Percentiles rank a stretch among this genome's conserved stretches.
phyloP scores from a whole-genome alignment of 495 filamentous ascomycete genomes.

The Hamigera avellanea region DNA sequence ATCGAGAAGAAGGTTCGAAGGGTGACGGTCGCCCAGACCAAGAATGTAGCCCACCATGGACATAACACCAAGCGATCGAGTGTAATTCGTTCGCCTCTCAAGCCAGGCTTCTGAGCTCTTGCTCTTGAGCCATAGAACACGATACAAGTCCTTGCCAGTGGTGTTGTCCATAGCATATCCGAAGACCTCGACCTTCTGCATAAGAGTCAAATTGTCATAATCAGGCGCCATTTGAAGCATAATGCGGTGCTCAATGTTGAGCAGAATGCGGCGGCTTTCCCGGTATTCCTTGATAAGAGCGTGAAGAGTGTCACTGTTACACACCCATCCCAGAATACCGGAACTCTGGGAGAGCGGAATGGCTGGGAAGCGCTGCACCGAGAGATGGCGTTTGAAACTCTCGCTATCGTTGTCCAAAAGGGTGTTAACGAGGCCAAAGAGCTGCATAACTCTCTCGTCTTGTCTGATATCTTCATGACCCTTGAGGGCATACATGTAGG shows the following conservation, averaged over 20 bases:
- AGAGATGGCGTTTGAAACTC: conserved; percentile 91
- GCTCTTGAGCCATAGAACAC: conserved; percentile 95
- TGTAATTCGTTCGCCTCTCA: conserved; percentile 94
- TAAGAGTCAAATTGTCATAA: conserved; percentile 93
- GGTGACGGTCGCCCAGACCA: conserved; percentile 90
- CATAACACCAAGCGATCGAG: conserved; percentile 94
- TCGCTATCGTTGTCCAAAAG: conserved; percentile 85
- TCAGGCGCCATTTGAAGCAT: conserved; percentile 99
- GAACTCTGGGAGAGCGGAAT: conserved; percentile 95
- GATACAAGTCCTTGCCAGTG: conserved; percentile 95
- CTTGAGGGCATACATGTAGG: conserved; percentile 83
- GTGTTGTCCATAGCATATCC: conserved; percentile 98
- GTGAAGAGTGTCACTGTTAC: conserved; percentile 92
- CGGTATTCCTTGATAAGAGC: conserved; percentile 94
- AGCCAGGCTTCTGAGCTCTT: conserved; percentile 98
- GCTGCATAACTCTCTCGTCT: conserved; percentile 98
- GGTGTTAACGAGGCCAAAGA: conserved; percentile 94
- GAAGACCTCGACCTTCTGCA: conserved; percentile 99
- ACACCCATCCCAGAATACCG: conserved; percentile 93
- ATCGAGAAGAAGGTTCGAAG: conserved; percentile 94
- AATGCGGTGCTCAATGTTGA: conserved; percentile 98
- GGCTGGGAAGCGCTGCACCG: conserved; percentile 87
- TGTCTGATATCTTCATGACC: conserved; percentile 98
- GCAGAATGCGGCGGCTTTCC: conserved; percentile 88
- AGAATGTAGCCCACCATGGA: conserved; percentile 99